These are phyloP conservation scores for Primulina tabacum DNA, from an alignment of 257 asterid species.

Conservation along the genomic window DNA sequence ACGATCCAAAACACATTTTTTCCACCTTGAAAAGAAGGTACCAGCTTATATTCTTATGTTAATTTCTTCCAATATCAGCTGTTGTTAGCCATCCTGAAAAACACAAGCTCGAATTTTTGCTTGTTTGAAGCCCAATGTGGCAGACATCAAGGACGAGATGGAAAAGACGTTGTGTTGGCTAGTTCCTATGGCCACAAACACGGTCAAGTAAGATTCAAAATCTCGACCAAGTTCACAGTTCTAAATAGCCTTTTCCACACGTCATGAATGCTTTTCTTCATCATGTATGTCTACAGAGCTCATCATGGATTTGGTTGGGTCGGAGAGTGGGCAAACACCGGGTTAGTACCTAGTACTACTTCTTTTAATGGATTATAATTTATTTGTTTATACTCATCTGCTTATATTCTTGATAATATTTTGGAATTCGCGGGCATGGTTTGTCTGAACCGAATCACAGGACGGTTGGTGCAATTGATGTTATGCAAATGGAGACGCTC, in stretches of 20 bases:
- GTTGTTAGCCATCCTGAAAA: background rate
- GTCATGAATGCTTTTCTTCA: constrained; percentile 12
- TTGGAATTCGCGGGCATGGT: background rate
- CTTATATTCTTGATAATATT: background rate
- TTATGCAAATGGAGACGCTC: constrained; percentile 64
- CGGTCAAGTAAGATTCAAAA: background rate
- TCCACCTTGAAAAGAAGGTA: constrained; percentile 55
- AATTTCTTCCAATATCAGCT: background rate
- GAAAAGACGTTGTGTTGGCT: background rate
- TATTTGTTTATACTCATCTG: background rate
- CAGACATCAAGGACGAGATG: background rate
- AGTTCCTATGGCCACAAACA: background rate
- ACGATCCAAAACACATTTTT: constrained; percentile 52
- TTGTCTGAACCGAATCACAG: constrained; percentile 46
- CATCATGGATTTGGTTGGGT: constrained; percentile 94
- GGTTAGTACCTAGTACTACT: constrained; percentile 45
- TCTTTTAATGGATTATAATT: too few relatives aligned
- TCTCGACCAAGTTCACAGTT: too few relatives aligned
- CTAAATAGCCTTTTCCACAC: background rate
- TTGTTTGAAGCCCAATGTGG: background rate
- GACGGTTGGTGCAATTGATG: constrained; percentile 40
- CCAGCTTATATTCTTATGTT: too few relatives aligned
- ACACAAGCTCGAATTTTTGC: background rate
- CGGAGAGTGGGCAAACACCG: constrained; percentile 79
- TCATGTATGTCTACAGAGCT: constrained; percentile 43